Base-by-base conservation (phyloP, 805 yeast genomes). In the Starmerella vaccinii region DNA sequence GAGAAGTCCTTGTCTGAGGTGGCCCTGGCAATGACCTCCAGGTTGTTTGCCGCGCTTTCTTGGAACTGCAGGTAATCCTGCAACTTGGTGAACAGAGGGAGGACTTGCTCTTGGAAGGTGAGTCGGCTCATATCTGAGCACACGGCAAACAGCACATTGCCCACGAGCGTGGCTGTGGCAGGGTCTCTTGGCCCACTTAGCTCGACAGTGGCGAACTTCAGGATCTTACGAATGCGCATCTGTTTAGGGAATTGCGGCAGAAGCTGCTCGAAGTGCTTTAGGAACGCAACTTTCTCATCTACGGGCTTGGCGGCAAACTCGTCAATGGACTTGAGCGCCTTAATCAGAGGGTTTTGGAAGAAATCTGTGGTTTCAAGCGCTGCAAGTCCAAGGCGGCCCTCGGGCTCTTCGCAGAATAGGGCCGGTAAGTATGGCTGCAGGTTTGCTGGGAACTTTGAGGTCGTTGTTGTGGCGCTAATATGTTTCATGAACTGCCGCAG, bases 331-430 rank as follows among this genome's bases (percentile, higher is more conserved):
- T 82, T 78, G 70, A 90, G 73, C 2, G 94, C 81, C 60, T 83
- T 82, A 47, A 90, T 78, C 46, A 88, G 69, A 47, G 90, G 85
- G 56, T 87, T 89, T 66, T 86, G 84, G 66, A 89, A 90, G 58
- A 78, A 84, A 33, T 75, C 77, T 9, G 87, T 78, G 10, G 77
- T 76, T n/a, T 84, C 74, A 53, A 92, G 76, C 45, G 79, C 82
- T 58, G 80, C 77, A 43, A 89, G 71, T 43, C 80, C 63, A 51
- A 77, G 62, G 63, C 90, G 70, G 55, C 77, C 77, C 41, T 72
- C 65, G 4, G 87, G 76, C 58, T 72, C 73, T 60, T 80, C 73
- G 57, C 57, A 55, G 34, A 59, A 58, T 37, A 60, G 38, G 46
- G 80, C 70, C 0, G 76, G 40, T 21, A 58, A 45, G 46, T 54